A percentile compares a stretch with the other conserved stretches of the same genome.
Conservation (phyloP, 2,329 filamentous ascomycete genomes). For the Colletotrichum siamense region DNA sequence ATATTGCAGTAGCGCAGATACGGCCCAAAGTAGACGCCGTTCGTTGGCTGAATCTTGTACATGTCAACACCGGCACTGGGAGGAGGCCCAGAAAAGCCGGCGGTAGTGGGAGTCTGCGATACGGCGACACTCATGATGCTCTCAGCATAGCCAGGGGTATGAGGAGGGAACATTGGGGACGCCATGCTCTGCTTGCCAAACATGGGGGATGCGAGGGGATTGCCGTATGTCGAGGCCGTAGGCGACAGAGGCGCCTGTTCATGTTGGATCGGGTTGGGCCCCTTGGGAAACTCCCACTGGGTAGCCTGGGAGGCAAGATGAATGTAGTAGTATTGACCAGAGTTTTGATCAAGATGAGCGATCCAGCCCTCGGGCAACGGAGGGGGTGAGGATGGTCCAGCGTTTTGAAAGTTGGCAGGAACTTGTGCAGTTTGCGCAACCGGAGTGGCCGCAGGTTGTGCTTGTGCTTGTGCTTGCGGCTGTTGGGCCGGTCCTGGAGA, state of each 20-base stretch:
- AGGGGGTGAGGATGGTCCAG: conserved; percentile 82
- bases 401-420: conserved; percentile 43
- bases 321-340: conserved; percentile 98
- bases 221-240: conserved; percentile 76
- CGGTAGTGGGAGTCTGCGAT: conserved; percentile 74
- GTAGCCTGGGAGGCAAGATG: conserved; percentile 94
- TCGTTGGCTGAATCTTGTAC: conserved; percentile 92
- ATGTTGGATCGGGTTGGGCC: conserved; percentile 85
- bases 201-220: conserved; percentile 72
- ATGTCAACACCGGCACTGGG: conserved; percentile 88
- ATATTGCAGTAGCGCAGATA: conserved; percentile 97
- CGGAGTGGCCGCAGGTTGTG: background rate
- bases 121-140: conserved; percentile 84
- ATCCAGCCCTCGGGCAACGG: conserved; percentile 98
- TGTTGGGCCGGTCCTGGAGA: conserved; percentile 21
- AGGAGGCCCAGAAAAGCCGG: conserved; percentile 89
- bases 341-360: conserved; percentile 92
- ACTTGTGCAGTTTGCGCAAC: conserved; percentile 34
- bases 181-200: conserved; percentile 72
- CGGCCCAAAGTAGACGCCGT: conserved; percentile 97
- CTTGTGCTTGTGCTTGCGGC: background rate
- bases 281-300: conserved; percentile 99
- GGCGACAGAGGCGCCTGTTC: conserved; percentile 86
- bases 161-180: conserved; percentile 83
- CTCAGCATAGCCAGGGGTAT: conserved; percentile 84